phyloP scores from a whole-genome alignment of 169 alveolate genomes.

The Eimeria acervulina region DNA sequence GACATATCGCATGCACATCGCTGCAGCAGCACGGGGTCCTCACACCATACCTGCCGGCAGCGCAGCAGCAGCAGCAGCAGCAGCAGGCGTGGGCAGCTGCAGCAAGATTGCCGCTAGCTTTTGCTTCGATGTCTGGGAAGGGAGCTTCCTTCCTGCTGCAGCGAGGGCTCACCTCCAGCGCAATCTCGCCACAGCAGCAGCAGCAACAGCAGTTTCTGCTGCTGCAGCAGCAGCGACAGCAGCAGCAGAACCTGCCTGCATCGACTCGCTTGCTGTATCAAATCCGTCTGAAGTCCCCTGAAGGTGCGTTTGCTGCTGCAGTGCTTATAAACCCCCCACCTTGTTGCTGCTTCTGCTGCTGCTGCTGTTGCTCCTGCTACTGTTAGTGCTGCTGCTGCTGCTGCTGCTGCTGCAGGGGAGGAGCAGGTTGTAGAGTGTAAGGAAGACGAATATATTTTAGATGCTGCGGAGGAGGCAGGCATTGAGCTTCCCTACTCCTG shows the following conservation, averaged over 20 bases:
- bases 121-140: not conserved
- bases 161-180: not conserved
- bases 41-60: no score
- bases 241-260: no score
- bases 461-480: slow-evolving; percentile 92
- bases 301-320: slow-evolving; percentile 42
- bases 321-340: not conserved
- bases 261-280: slow-evolving; percentile 18
- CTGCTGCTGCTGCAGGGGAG: slow-evolving; percentile 85
- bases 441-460: slow-evolving; percentile 92
- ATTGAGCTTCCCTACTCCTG: slow-evolving; percentile 94
- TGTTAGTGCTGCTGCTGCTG: not conserved
- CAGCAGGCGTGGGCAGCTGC: slow-evolving; percentile 15
- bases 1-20: not conserved
- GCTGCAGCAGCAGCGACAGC: no score
- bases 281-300: slow-evolving; percentile 38
- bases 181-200: not conserved
- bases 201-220: no score
- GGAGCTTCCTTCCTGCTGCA: not conserved
- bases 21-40: slow-evolving; percentile 45
- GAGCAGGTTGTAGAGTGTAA: slow-evolving; percentile 88
- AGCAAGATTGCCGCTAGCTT: not conserved
- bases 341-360: not conserved
- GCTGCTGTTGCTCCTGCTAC: not conserved
- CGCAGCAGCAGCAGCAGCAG: not conserved